Evolutionary conservation across 352 stramenopile genomes (phyloP).

Genomic region (Pythium pyrilobum): DNA sequence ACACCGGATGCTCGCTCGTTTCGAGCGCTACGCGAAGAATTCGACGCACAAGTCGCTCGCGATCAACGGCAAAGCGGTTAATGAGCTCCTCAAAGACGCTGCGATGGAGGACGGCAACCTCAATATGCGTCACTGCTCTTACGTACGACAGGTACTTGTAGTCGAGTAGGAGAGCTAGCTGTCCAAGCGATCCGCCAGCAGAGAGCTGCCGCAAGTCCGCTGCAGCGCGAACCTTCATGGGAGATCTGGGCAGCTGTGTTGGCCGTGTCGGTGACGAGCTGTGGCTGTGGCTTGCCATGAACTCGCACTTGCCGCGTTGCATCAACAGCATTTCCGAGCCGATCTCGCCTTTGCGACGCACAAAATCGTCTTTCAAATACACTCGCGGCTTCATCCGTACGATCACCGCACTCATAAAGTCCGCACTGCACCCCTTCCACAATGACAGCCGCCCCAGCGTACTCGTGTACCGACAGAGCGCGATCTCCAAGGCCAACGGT

Average conservation of each 20-base stretch:
- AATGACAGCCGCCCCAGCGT: constrained; percentile 21
- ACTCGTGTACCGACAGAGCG: constrained; percentile 20
- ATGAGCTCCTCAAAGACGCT: constrained; percentile 15
- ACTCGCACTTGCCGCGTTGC: constrained; percentile 24
- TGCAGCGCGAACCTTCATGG: background rate
- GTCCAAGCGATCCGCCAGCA: constrained; percentile 13
- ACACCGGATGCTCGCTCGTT: constrained; percentile 16
- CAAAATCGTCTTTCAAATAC: constrained; percentile 31
- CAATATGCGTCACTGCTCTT: constrained; percentile 17
- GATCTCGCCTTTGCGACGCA: constrained; percentile 24
- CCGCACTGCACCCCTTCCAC: constrained; percentile 19
- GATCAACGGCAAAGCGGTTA: constrained; percentile 16
- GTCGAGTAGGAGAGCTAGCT: constrained; percentile 22
- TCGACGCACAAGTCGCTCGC: constrained; percentile 13
- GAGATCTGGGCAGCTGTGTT: background rate
- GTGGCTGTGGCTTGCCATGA: constrained; percentile 4
- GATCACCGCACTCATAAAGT: constrained; percentile 28
- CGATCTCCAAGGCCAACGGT: constrained; percentile 27
- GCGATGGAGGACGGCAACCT: constrained; percentile 17
- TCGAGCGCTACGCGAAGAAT: constrained; percentile 19
- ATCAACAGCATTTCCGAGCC: constrained; percentile 26
- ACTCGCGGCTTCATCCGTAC: constrained; percentile 14
- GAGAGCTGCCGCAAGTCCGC: background rate
- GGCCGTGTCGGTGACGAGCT: background rate
- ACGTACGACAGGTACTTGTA: constrained; percentile 20